Base-by-base conservation (phyloP, 768 basidiomycete genomes). In the Lentinula sp. region DNA sequence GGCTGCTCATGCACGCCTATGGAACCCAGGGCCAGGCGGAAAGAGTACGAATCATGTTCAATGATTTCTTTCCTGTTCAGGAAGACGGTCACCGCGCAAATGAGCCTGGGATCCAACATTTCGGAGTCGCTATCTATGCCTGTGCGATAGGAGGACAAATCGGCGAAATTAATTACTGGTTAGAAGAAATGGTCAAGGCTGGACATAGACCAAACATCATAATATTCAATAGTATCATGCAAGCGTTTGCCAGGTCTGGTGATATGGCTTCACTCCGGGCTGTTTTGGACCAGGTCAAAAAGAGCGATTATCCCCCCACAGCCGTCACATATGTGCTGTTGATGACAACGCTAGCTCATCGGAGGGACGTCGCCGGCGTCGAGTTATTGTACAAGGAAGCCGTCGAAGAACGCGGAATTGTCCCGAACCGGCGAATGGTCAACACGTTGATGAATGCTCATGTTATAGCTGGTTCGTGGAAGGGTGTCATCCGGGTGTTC, bases 391-490 rank as follows among this genome's bases (percentile, higher is more conserved):
- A 85, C 74, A 76, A 81, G 71, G 81, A 79, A 46, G 90, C 90
- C 0, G 52, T 91, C 49, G 67, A 71, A 15, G 84, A 87, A 42
- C 55, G 16, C 16, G 86, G 85, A 15, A 67, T 93, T 59, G 70
- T 73, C 15, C 89, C 88, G 2, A 86, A 91, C 69, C 76, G 77
- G 39, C 74, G 70, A 42, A 87, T 93, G 86, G 76, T 87, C 64
- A 80, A 83, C 13, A 74, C 88, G 6, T 71, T 96, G 53, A 86
- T 98, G 85, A 85, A 91, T 66, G 93, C 89, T 0, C 85, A 95
- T 67, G 88, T 92, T 53, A 85, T 91, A 67, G 80, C 85, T 1
- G 91, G 89, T 1, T 85, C 87, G 10, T 97, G 93, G 92, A 71
- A 75, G 49, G 86, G 86, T 28, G 92, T 88, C 18, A 79, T 93